A percentile compares a stretch with the other conserved stretches of the same genome.
Evolutionary conservation across 345 rosid species (phyloP).

Genomic region (Eutrema yunnanense): DNA sequence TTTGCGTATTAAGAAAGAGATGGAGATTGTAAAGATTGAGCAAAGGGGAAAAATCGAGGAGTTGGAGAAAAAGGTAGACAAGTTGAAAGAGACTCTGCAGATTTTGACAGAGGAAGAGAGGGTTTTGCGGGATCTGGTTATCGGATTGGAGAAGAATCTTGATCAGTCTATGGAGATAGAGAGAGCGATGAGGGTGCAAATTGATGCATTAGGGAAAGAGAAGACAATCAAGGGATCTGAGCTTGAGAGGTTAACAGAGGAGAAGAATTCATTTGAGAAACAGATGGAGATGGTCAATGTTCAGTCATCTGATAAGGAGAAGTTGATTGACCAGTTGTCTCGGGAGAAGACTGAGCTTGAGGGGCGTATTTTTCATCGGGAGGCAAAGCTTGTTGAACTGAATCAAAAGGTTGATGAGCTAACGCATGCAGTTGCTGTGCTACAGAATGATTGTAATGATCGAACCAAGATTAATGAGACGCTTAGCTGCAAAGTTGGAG

Average conservation of each 20-base stretch:
- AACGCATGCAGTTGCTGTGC: conserved; percentile 18
- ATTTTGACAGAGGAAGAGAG: conserved; percentile 40
- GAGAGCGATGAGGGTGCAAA: conserved; percentile 31
- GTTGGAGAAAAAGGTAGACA: conserved; percentile 32
- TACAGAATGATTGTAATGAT: conserved; percentile 28
- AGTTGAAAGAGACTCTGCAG: conserved; percentile 23
- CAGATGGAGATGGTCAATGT: conserved; percentile 12
- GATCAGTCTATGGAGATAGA: conserved; percentile 36
- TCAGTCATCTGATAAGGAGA: conserved; percentile 33
- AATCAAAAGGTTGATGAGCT: conserved; percentile 33
- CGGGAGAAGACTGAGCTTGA: conserved; percentile 45
- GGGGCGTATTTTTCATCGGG: conserved; percentile 29
- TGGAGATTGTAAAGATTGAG: conserved; percentile 31
- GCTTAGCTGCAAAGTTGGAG: conserved; percentile 27
- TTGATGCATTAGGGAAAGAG: conserved; percentile 36
- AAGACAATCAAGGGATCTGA: conserved; percentile 30
- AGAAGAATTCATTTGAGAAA: conserved; percentile 23
- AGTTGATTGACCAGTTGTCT: conserved; percentile 28
- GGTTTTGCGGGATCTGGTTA: conserved; percentile 24
- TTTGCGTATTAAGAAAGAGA: conserved; percentile 33
- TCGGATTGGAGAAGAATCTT: conserved; percentile 44
- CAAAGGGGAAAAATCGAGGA: conserved; percentile 28
- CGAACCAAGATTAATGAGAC: conserved; percentile 33
- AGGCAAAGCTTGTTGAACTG: conserved; percentile 41
- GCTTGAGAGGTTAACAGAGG: conserved; percentile 30